Conservation (phyloP, 2,329 filamentous ascomycete species). For the Neodidymelliopsis sp. region DNA sequence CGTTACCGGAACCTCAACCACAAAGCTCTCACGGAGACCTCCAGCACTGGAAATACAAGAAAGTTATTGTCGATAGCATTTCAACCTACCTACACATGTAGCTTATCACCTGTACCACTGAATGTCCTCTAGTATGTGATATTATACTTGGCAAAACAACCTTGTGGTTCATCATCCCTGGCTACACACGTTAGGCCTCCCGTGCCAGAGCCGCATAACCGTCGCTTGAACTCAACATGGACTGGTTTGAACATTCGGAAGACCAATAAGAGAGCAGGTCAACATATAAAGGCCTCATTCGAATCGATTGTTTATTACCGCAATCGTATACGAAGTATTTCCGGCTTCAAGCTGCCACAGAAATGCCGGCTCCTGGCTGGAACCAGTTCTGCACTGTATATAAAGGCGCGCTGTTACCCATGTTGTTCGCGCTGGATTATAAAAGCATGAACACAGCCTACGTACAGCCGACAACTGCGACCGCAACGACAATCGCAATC, state of each 20-base stretch:
- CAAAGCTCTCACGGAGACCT: too few relatives aligned
- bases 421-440: neutral
- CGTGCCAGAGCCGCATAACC: conserved; percentile 8
- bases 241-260: neutral
- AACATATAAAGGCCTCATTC: neutral
- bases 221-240: conserved; percentile 4
- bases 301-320: neutral
- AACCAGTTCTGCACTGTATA: neutral
- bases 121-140: too few relatives aligned
- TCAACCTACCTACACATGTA: too few relatives aligned
- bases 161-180: too few relatives aligned
- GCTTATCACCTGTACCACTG: too few relatives aligned
- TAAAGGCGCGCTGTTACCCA: neutral
- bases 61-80: too few relatives aligned
- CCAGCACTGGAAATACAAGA: too few relatives aligned
- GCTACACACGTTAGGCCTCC: conserved; percentile 2
- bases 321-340: neutral
- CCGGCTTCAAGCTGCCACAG: neutral
- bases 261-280: conserved; percentile 1
- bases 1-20: too few relatives aligned
- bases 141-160: too few relatives aligned
- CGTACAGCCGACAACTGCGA: neutral
- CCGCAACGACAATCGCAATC: too few relatives aligned
- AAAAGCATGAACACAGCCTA: too few relatives aligned
- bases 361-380: neutral